A percentile compares a stretch with the other conserved stretches of the same genome.
phyloP scores from a whole-genome alignment of 192 early-diverging fungal species.

The Backusella tarrabulga region DNA sequence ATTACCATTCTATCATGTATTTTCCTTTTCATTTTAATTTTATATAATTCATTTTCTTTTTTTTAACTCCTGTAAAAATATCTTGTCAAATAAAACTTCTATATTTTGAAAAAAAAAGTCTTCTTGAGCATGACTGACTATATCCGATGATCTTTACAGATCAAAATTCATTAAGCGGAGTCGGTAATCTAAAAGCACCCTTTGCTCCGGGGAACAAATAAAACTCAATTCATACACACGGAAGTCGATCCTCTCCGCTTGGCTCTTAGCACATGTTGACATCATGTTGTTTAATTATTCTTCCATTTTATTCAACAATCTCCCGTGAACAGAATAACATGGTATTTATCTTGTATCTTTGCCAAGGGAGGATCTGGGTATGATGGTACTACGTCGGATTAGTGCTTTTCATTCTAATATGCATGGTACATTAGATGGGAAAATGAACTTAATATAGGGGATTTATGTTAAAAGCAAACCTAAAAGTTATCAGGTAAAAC shows the following conservation, averaged over 20 bases:
- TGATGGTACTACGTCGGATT: neutral
- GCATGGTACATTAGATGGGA: neutral
- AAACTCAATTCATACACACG: neutral
- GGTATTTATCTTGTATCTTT: conserved; percentile 5
- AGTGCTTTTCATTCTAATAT: neutral
- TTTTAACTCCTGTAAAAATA: neutral
- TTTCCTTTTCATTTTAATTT: neutral
- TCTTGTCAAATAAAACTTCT: neutral
- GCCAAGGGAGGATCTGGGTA: conserved; percentile 7
- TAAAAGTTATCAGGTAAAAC: neutral
- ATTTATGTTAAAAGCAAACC: neutral
- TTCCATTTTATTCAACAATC: conserved; percentile 9
- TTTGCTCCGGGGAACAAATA: neutral
- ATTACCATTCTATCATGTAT: conserved; percentile 2
- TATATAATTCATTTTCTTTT: neutral
- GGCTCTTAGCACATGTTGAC: neutral
- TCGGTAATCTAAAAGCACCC: neutral
- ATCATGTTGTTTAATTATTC: neutral
- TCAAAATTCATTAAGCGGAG: neutral
- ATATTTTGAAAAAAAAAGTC: neutral
- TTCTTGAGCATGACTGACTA: neutral
- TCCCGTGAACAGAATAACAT: neutral
- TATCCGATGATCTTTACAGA: neutral
- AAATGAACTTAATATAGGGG: neutral
- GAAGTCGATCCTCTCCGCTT: neutral